Base-by-base conservation (phyloP, 1,139 yeast species). In the Scheffersomyces illinoinensis region DNA sequence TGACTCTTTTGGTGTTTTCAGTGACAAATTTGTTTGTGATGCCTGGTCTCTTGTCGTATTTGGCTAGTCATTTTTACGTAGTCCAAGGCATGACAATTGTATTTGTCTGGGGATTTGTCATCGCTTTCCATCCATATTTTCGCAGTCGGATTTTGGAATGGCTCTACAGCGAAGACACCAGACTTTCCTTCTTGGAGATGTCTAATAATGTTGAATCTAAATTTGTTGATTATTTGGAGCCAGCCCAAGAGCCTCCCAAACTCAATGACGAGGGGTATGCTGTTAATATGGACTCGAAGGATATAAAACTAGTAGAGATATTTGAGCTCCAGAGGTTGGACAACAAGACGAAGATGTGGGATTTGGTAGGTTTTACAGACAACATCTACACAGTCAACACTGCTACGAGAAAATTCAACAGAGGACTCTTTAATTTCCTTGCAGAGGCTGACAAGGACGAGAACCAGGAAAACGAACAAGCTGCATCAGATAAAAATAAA, bases 251-350 rank as follows among this genome's bases (percentile, higher is more conserved):
- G 7, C 58, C 56, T 23, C 46, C 26, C n/a, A 55, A 55, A 4
- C 39, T 33, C 8, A 23, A 19, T 7, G 53, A 23, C 12, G 24
- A 47, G 18, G 26, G n/a, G 18, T 47, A 48, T n/a, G 43, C 49
- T 19, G 17, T 46, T 19, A 23, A 47, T 8, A 33, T 14, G 47
- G 46, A 47, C 2, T 53, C 55, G 26, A 56, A 53, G 4, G 59
- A 57, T n/a, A 24, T 57, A 20, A 61, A 78, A 57, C 80, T 82
- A 62, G 87, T 88, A 18, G 92, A 89, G 66, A 82, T 90, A 1
- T 92, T 78, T 74, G 97, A 92, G 69, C 73, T 91, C 50, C 97
- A 92, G 64, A 75, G 75, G 63, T 79, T 84, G 59, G 81, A 86
- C 68, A 70, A 73, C 8, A 74, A 72, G 4, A 72, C 81, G 2